phyloP scores from a whole-genome alignment of 305 asterid species.

The Andrographis paniculata region DNA sequence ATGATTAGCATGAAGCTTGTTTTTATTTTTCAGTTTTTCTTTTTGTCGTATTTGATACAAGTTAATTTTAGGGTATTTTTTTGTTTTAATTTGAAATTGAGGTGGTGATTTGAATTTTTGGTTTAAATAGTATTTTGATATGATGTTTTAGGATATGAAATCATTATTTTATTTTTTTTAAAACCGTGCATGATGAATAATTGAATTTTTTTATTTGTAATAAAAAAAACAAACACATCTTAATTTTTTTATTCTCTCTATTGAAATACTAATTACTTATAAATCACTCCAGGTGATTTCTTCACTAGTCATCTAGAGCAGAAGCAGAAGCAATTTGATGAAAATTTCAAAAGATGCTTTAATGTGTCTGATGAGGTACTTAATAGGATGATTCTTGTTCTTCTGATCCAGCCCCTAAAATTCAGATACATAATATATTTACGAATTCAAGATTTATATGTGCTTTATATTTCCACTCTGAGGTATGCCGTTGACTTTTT shows the following conservation, averaged over 20 bases:
- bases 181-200: too few relatives aligned
- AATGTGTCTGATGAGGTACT: conserved; percentile 63
- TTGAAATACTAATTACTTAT: not conserved
- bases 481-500: too few relatives aligned
- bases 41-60: not conserved
- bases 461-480: not conserved
- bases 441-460: conserved; percentile 5
- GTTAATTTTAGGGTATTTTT: too few relatives aligned
- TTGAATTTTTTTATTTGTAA: too few relatives aligned
- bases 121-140: too few relatives aligned
- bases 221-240: too few relatives aligned
- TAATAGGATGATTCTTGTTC: conserved; percentile 13
- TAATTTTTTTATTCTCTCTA: not conserved
- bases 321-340: conserved; percentile 66
- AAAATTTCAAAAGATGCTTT: conserved; percentile 56
- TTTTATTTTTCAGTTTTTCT: not conserved
- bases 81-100: too few relatives aligned
- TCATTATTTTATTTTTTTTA: too few relatives aligned
- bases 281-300: conserved; percentile 47
- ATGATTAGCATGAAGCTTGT: not conserved
- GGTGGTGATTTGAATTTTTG: too few relatives aligned
- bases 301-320: conserved; percentile 54
- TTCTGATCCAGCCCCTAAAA: conserved; percentile 8
- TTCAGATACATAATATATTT: conserved; percentile 9
- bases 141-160: too few relatives aligned